Evolutionary conservation across 768 basidiomycete genomes (phyloP), one percentile per base, ranked within the genome.

Genomic region (Lepiota brunneoincarnata): DNA sequence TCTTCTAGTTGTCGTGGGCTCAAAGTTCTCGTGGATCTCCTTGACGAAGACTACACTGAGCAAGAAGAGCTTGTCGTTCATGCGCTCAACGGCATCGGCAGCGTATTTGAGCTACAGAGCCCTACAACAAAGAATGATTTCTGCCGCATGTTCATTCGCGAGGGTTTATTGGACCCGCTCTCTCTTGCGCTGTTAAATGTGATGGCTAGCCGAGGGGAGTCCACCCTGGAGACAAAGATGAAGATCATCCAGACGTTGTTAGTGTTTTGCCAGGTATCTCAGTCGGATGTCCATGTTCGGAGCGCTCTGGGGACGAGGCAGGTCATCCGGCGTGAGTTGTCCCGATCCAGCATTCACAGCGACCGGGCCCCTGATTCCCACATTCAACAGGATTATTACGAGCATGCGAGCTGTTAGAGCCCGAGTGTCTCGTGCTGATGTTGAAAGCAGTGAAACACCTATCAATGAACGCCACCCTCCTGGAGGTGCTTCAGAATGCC

Each of bases 51-150:
- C 68, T 98, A 94, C 73, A 80, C 84, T 0, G 89, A 95, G 58
- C 92, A 97, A 69, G 84, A 86, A 11, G 91, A 93, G 49, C 84
- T 99, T 9, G 87, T 99, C 40, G 86, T 91, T 21, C 91, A 95
- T 55, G 94, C 97, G 5, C 78, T 99, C 12, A 92, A 96, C 56
- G 96, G 96, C 7, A 93, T 99, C 46, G 87, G 89, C 43, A 93
- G 86, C 58, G 97, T 98, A 14, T 98, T 99, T 64, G 95, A 98
- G 59, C 80, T 98, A 11, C 89, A 98, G 68, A 93, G 91, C 43
- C 91, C 97, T 6, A 97, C 95, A 3, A 94, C 95, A 10, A 93
- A 97, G 69, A 98, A 97, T 65, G 97, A 98, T 70, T 98, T 98
- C 66, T 98, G 95, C 65, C 83, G 97, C 9, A 95, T 98, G 89